Evolutionary conservation across 1,284 basidiomycete species (phyloP).

Genomic region (Naganishia cerealis): DNA sequence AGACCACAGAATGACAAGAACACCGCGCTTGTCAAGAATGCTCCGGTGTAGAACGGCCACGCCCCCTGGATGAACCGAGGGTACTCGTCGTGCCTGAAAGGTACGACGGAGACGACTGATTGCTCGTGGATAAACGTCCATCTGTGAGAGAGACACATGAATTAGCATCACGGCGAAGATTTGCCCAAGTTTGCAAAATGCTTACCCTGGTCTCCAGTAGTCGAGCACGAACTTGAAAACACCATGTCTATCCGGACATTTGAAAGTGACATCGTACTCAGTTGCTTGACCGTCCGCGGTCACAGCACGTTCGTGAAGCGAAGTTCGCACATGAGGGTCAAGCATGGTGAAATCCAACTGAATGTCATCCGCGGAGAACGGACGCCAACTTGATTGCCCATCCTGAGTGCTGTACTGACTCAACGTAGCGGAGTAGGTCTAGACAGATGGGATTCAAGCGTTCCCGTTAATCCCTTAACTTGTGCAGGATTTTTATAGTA

Average conservation of each 20-base stretch:
- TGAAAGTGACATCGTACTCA: conserved; percentile 75
- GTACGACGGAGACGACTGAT: conserved; percentile 81
- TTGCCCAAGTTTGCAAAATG: conserved; percentile 8
- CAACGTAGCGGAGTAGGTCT: conserved; percentile 71
- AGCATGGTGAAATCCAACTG: conserved; percentile 98
- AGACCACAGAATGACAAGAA: conserved; percentile 80
- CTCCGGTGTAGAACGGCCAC: conserved; percentile 90
- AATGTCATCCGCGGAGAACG: conserved; percentile 70
- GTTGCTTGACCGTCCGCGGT: conserved; percentile 36
- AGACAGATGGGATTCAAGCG: conserved; percentile 11
- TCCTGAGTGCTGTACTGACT: conserved; percentile 44
- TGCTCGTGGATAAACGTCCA: conserved; percentile 70
- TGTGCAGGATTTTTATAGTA: conserved; percentile 30
- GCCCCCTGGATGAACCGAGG: conserved; percentile 89
- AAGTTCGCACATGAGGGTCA: conserved; percentile 84
- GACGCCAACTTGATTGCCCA: conserved; percentile 61
- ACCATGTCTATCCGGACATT: conserved; percentile 88
- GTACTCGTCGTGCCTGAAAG: conserved; percentile 90
- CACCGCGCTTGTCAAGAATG: conserved; percentile 77
- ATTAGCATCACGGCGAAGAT: not conserved
- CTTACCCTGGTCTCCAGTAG: conserved; percentile 81
- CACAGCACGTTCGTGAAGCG: conserved; percentile 55
- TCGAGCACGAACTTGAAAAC: conserved; percentile 94
- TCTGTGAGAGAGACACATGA: conserved; percentile 51
- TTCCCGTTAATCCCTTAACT: not conserved